These are phyloP conservation scores for Pleurotus giganteus DNA, from an alignment of 768 basidiomycete genomes.

Conservation along the genomic window DNA sequence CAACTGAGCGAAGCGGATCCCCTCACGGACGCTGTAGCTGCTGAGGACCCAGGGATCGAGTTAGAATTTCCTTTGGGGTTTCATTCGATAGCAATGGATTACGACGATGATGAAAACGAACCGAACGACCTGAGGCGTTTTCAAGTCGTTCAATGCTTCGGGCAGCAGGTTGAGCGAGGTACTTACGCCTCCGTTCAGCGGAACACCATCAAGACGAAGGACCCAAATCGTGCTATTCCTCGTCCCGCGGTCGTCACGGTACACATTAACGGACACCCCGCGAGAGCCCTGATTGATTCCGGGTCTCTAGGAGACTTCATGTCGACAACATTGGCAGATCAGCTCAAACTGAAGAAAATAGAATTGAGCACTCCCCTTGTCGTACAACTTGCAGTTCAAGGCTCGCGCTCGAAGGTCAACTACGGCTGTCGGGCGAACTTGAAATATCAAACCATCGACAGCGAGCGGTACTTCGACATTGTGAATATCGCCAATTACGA, in stretches of 20 bases:
- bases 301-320: conserved; percentile 39
- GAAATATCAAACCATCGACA: conserved; percentile 33
- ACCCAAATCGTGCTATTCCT: conserved; percentile 17
- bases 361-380: conserved; percentile 28
- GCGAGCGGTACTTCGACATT: conserved; percentile 30
- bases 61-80: too few species aligned
- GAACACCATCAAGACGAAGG: conserved; percentile 11
- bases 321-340: conserved; percentile 30
- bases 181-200: conserved; percentile 5
- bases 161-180: neutral
- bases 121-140: too few species aligned
- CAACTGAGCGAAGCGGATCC: too few species aligned
- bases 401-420: conserved; percentile 34
- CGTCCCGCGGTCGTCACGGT: conserved; percentile 27
- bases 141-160: too few species aligned
- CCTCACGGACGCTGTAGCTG: too few species aligned
- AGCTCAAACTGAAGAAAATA: conserved; percentile 24
- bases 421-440: too few species aligned
- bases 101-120: too few species aligned
- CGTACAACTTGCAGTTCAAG: conserved; percentile 35
- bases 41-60: too few species aligned
- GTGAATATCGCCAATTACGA: conserved; percentile 37
- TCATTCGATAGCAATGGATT: too few species aligned
- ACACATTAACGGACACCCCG: conserved; percentile 28
- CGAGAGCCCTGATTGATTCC: conserved; percentile 31